phyloP scores from a whole-genome alignment of 2,329 filamentous ascomycete genomes.

The Sporothrix schenckii region DNA sequence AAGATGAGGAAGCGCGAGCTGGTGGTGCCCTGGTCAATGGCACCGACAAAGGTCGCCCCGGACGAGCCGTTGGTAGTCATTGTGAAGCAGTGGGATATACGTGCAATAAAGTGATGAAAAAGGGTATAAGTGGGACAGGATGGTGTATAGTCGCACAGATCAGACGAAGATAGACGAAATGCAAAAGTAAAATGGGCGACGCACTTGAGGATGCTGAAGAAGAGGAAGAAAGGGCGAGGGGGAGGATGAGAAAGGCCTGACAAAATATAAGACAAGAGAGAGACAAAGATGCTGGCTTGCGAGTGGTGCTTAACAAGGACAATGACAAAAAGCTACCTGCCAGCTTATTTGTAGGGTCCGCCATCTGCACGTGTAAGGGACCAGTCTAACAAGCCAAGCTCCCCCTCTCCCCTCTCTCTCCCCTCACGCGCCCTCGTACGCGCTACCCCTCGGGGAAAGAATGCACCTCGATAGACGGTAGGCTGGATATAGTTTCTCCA shows the following conservation, averaged over 20 bases:
- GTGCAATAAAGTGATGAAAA: background rate
- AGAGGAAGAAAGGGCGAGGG: background rate
- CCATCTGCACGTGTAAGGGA: background rate
- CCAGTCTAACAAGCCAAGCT: slow-evolving; percentile 14
- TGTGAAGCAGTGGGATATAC: background rate
- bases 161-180: background rate
- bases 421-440: slow-evolving; percentile 7
- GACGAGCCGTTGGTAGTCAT: slow-evolving; percentile 40
- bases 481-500: slow-evolving; percentile 25
- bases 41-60: slow-evolving; percentile 71
- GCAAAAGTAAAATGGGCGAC: background rate
- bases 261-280: background rate
- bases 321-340: slow-evolving; percentile 14
- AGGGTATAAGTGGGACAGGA: background rate
- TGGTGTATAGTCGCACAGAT: background rate
- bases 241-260: background rate
- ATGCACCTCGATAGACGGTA: slow-evolving; percentile 10
- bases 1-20: slow-evolving; percentile 90
- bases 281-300: background rate
- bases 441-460: slow-evolving; percentile 19
- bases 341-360: slow-evolving; percentile 27
- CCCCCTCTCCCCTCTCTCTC: slow-evolving; percentile 3
- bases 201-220: background rate
- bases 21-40: slow-evolving; percentile 89
- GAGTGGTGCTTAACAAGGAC: slow-evolving; percentile 22